Conservation (phyloP, 2,329 filamentous ascomycete species). For the Nothomitra cinnamomea region DNA sequence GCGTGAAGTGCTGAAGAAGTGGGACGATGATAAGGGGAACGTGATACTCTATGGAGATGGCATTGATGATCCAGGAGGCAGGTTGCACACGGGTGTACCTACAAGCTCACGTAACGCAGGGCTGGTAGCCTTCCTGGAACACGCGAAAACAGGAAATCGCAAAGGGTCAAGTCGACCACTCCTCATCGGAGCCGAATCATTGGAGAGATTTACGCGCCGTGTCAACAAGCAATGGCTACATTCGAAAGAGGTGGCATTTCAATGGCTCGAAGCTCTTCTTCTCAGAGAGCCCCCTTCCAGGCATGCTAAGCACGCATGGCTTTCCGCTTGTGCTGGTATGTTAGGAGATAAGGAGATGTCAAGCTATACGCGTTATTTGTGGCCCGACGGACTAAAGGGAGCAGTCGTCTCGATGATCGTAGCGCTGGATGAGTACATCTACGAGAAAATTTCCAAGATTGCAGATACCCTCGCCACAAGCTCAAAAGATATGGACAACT, state of each 20-base stretch:
- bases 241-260: constrained; percentile 5
- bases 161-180: constrained; percentile 2
- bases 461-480: too few relatives aligned
- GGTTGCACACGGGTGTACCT: constrained; percentile 21
- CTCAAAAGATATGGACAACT: constrained; percentile 12
- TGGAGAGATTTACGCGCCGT: not conserved
- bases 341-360: constrained; percentile 12
- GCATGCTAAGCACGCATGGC: not conserved
- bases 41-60: constrained; percentile 30
- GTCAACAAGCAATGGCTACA: constrained; percentile 3
- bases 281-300: not conserved
- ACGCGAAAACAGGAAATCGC: constrained; percentile 27
- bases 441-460: constrained; percentile 13
- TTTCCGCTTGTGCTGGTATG: not conserved
- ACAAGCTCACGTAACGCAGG: constrained; percentile 29
- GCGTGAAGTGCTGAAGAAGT: constrained; percentile 23
- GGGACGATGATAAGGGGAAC: constrained; percentile 28
- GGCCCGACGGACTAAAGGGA: constrained; percentile 38
- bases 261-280: constrained; percentile 13
- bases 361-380: constrained; percentile 35
- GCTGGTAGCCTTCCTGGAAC: constrained; percentile 37
- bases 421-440: constrained; percentile 36
- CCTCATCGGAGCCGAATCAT: not conserved
- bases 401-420: constrained; percentile 35
- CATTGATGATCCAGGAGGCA: constrained; percentile 27